Base-by-base conservation (phyloP, 179 eudicot species). In the Amaranthus tricolor region DNA sequence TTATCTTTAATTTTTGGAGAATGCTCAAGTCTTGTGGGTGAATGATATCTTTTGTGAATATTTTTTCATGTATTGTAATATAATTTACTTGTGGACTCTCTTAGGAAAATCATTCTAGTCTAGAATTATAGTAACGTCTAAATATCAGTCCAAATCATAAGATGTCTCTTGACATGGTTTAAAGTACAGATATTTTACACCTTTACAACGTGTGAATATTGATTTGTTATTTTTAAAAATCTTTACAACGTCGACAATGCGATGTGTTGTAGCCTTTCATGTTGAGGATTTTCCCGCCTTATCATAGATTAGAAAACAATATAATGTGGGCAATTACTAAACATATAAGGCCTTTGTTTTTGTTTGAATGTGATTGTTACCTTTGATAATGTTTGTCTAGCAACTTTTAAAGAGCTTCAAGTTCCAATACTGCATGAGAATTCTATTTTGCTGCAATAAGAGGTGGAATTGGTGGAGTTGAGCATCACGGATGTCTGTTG, bases 361-460 rank as follows among this genome's bases (percentile, higher is more conserved):
- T 20, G 20, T 8, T 9, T 62, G 75, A 79, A 64, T 74, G 66
- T 70, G 65, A 56, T 56, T 63, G 64, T 75, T 68, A 61, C 70
- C 70, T 50, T 74, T 73, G 70, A 66, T 77, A 73, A 57, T 81
- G 84, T 53, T 48, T 76, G 55, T 61, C 56, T 80, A 68, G 76
- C 65, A 67, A 66, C 75, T 77, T 68, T 76, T 31, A 71, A 74
- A 53, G 77, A 74, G 79, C 58, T 79, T 84, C 92, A 81, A 88
- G 88, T 90, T 85, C 89, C 90, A 78, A 90, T 80, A 80, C 73
- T 53, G 74, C 78, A 76, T 81, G 72, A 66, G 75, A 69, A 69
- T 76, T 58, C 57, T 74, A 17, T 72, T 52, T 45, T 59, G 77
- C 67, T 40, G 64, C 44, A 14, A 55, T 58, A 14, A 67, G 66